A percentile compares a stretch with the other conserved stretches of the same genome.
Evolutionary conservation across 2,329 filamentous ascomycete species (phyloP).

Genomic region (Cladosporium sp.): DNA sequence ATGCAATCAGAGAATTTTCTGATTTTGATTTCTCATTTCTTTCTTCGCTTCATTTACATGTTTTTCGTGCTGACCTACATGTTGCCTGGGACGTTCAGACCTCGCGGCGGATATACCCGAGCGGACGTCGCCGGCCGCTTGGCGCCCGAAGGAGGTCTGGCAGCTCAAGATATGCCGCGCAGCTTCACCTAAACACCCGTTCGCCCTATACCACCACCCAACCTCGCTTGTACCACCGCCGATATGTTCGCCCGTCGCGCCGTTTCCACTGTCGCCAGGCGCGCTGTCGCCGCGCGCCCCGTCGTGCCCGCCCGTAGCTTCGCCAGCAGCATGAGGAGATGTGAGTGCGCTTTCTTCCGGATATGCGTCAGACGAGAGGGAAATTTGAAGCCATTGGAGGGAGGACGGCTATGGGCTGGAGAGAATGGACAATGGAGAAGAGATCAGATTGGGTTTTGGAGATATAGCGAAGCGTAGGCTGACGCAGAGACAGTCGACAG

Average conservation of each 20-base stretch:
- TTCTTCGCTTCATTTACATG: not conserved
- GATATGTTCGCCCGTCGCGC: conserved; percentile 47
- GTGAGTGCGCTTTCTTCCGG: conserved; percentile 33
- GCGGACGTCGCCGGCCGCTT: too few relatives aligned
- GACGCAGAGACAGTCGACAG: conserved; percentile 19
- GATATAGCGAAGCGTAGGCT: conserved; percentile 24
- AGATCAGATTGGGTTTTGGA: too few relatives aligned
- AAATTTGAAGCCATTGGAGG: not conserved
- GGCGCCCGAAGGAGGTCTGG: not conserved
- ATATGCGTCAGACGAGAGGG: not conserved
- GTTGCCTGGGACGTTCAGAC: too few relatives aligned
- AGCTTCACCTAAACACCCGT: not conserved
- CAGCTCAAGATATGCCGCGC: not conserved
- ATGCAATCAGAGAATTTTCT: too few relatives aligned
- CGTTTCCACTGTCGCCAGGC: conserved; percentile 43
- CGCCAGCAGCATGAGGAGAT: conserved; percentile 39
- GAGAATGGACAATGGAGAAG: not conserved
- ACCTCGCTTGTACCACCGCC: conserved; percentile 16
- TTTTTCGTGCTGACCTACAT: too few relatives aligned
- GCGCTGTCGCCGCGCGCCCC: conserved; percentile 35
- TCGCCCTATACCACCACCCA: not conserved
- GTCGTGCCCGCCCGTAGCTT: conserved; percentile 42
- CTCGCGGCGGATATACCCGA: too few relatives aligned
- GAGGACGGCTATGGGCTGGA: not conserved
- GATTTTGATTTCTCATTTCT: not conserved